Conservation (phyloP, 2,329 filamentous ascomycete species). For the Alternaria alternata region DNA sequence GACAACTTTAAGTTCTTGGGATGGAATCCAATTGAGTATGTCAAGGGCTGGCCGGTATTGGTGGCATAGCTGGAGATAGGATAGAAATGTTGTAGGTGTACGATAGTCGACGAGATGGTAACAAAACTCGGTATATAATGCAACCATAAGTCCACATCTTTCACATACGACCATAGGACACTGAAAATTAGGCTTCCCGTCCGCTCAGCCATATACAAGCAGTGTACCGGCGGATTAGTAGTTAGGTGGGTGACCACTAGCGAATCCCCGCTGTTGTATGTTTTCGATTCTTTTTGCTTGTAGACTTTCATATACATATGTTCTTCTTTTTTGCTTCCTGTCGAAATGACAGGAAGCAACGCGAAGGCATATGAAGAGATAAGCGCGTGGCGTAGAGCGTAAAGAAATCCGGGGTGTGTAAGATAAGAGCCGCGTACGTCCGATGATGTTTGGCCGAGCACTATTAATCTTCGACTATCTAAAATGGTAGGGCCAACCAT, state of each 20-base stretch:
- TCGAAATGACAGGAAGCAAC: no score
- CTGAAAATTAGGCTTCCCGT: background rate
- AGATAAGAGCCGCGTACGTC: no score
- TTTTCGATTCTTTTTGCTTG: background rate
- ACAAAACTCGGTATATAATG: background rate
- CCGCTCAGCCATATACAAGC: no score
- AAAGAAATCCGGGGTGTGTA: no score
- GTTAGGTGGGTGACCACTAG: no score
- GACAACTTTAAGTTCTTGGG: conserved; percentile 1
- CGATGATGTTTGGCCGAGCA: no score
- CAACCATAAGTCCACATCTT: fast-evolving
- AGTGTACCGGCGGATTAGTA: no score
- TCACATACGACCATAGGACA: background rate
- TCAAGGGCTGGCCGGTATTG: background rate
- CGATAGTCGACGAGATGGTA: background rate
- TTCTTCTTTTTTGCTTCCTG: background rate
- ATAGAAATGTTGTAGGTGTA: background rate
- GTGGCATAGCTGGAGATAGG: background rate
- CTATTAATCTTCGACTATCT: no score
- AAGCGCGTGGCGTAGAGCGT: no score
- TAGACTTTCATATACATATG: background rate
- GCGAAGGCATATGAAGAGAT: no score
- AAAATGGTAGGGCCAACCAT: no score
- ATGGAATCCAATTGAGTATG: conserved; percentile 1
- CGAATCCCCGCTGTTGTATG: no score